Evolutionary conservation across 805 yeast genomes (phyloP), one percentile per base, ranked within the genome.

Genomic region (Metschnikowia hibisci): DNA sequence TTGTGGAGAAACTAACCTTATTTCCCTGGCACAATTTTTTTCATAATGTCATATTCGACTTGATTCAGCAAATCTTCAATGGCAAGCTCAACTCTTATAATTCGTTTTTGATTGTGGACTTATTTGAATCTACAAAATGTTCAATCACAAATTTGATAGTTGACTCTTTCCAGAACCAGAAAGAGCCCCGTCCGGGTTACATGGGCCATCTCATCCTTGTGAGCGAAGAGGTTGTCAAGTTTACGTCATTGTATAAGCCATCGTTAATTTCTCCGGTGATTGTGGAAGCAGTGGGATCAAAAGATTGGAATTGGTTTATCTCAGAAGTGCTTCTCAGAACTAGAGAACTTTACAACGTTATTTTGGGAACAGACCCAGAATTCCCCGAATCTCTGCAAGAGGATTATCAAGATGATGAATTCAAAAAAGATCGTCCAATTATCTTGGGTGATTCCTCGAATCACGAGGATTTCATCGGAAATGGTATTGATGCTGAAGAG

Each of bases 1-100:
- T 90, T n/a, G 66, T 89, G 20, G 65, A 75, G 22, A 80, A 85
- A 74, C 87, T 93, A 57, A 82, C 90, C 63, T 69, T 76, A 47
- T 88, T 82, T 63, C 96, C 98, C 6, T 93, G 98, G 98, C 93
- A 93, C 62, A 93, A 93, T 60, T 93, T 93, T 58, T 77, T 93
- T 71, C 99, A 93, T 64, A 93, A 91, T 58, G 99, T 93, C 45
- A 96, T 93, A 7, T 93, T 91, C 71, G 99, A 93, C 65, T 80
- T 93, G 48, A 84, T 93, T 26, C 99, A 93, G 63, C 99, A 93
- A 62, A 81, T 93, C 14, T 77, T 93, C 61, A 89, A 88, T 62
- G 98, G 96, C 73, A 91, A 87, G 50, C 78, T 84, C 46, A 91
- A 96, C 11, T 90, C 84, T 56, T 91, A 90, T 66, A 82, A 84